Percentiles rank a stretch among this genome's conserved stretches.
These are phyloP conservation scores for Blastobotrys niveus DNA, from an alignment of 1,139 yeast species.

Conservation along the genomic window DNA sequence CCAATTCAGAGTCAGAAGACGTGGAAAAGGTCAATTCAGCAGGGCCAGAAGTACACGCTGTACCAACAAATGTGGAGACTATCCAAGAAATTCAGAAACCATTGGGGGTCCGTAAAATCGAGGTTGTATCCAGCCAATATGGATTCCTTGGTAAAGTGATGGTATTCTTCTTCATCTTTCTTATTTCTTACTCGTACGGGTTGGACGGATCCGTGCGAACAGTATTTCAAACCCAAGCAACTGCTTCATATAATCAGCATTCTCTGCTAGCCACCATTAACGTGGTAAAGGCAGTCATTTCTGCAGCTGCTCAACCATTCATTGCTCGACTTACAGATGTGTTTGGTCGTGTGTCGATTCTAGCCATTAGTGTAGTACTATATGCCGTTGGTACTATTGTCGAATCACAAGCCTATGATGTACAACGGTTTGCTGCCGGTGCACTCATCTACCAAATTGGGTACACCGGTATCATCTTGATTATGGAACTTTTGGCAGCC, in stretches of 20 bases:
- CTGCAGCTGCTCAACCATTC: slow-evolving; percentile 67
- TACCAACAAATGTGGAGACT: too few relatives aligned
- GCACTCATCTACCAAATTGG: slow-evolving; percentile 67
- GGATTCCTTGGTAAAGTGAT: slow-evolving; percentile 33
- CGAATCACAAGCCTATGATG: slow-evolving; percentile 60
- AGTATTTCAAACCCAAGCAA: slow-evolving; percentile 50
- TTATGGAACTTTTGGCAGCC: slow-evolving; percentile 53
- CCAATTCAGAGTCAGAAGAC: too few relatives aligned
- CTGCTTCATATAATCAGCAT: slow-evolving; percentile 51
- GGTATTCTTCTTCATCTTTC: slow-evolving; percentile 48
- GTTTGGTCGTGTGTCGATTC: slow-evolving; percentile 60
- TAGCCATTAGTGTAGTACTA: slow-evolving; percentile 50
- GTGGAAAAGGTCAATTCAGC: too few relatives aligned
- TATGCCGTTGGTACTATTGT: slow-evolving; percentile 67
- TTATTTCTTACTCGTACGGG: slow-evolving; percentile 63
- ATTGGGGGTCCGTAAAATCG: slow-evolving; percentile 36
- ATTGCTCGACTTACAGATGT: slow-evolving; percentile 66
- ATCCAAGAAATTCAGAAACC: slow-evolving; percentile 14
- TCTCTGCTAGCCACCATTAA: slow-evolving; percentile 60
- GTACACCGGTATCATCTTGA: slow-evolving; percentile 55
- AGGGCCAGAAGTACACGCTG: too few relatives aligned
- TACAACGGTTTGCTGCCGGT: slow-evolving; percentile 67
- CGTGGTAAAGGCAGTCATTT: slow-evolving; percentile 57
- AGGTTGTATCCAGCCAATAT: slow-evolving; percentile 34
- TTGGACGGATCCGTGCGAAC: slow-evolving; percentile 52